Base-by-base conservation (phyloP, 2,329 filamentous ascomycete genomes). In the Westerdykella ornata region DNA sequence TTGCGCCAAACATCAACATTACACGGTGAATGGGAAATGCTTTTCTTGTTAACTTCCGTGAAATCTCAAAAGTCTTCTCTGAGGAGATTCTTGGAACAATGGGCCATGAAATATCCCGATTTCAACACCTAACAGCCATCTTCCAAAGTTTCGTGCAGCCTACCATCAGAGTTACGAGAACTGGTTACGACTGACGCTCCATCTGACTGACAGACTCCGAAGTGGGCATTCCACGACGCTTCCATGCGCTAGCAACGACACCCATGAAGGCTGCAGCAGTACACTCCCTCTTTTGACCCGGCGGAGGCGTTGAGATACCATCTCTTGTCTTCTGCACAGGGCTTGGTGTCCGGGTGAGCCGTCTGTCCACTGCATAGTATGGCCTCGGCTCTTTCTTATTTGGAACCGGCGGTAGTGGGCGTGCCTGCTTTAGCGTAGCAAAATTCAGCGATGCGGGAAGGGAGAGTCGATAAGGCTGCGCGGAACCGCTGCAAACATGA, bases 301-400 rank as follows among this genome's bases (percentile, higher is more conserved):
- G 35, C 16, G 51, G 53, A 7, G 57, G 56, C 15, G 57, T 57
- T 3, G 45, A 40, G 11, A 55, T 50, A 2, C 44, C 45, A 5
- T 57, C 52, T 18, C 52, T 47, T 2, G 51, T 18, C 2, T 49
- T 53, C 19, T 54, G 53, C 22, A 54, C 50, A 1, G 58, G 60
- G 37, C 60, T 63, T 2, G 59, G 59, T 5, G 56, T 60, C 26
- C 45, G 50, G 20, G 48, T 39, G 13, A 46, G 41, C 58, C 60
- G 62, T 6, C 59, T 53, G 16, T 57, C 51, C 1, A 54, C 22
- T 1, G 52, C 47, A 36, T 55, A 60, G 31, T 48, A 53, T 17
- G 53, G 54, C 37, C 60, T 51, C 38, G 3, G 51, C 56, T 48
- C 41, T 14, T 26, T 39, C 41, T 59, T 57, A 13, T 38, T 43